Percentiles rank a stretch among this genome's conserved stretches.
phyloP scores from a whole-genome alignment of 352 stramenopile species.

The Globisporangium rhizosaccharum region DNA sequence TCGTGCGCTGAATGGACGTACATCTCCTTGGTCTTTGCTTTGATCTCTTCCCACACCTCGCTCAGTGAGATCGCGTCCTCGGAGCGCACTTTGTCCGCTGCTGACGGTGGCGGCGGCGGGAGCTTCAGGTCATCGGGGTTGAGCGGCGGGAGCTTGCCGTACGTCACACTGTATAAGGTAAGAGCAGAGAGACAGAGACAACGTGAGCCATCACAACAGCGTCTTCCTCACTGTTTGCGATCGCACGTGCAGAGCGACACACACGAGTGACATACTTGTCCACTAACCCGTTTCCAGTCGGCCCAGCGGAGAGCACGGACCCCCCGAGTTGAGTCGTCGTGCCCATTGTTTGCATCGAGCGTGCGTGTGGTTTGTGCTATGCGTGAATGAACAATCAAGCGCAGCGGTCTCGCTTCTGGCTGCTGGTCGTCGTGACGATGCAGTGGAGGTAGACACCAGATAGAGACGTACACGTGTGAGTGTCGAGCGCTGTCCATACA shows the following conservation, averaged over 20 bases:
- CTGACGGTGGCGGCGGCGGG: conserved; percentile 65
- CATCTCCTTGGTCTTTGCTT: conserved; percentile 76
- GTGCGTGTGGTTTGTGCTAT: not conserved
- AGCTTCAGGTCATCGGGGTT: conserved; percentile 86
- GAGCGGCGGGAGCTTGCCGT: conserved; percentile 74
- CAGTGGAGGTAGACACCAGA: not conserved
- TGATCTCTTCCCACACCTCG: conserved; percentile 84
- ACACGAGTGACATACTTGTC: conserved; percentile 24
- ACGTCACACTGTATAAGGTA: conserved; percentile 32
- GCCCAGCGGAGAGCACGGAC: conserved; percentile 53
- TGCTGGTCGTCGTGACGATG: not conserved
- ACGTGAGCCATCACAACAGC: not conserved
- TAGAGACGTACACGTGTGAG: not conserved
- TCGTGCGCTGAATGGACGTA: conserved; percentile 20
- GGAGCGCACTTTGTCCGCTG: conserved; percentile 61
- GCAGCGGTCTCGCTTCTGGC: not conserved
- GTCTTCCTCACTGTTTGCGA: not conserved
- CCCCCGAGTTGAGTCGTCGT: conserved; percentile 41
- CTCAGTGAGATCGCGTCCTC: conserved; percentile 70
- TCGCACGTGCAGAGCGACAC: not conserved
- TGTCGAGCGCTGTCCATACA: not conserved
- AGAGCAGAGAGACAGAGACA: not conserved
- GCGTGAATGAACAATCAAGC: not conserved
- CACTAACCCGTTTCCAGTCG: conserved; percentile 53
- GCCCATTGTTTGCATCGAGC: conserved; percentile 21